A percentile compares a stretch with the other conserved stretches of the same genome.
Evolutionary conservation across 2,329 filamentous ascomycete species (phyloP).

Genomic region (Fusarium torreyae): DNA sequence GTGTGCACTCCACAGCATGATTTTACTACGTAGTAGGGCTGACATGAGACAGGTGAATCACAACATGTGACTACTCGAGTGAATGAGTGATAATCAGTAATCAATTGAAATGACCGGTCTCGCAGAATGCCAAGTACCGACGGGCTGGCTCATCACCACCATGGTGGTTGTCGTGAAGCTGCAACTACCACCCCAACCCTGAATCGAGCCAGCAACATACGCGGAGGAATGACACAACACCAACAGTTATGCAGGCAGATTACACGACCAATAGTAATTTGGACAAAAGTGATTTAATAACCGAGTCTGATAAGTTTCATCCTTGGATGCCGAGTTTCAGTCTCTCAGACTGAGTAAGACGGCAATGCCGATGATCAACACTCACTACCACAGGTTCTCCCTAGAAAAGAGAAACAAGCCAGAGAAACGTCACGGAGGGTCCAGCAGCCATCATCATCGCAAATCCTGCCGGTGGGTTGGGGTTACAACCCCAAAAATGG

Average conservation of each 20-base stretch:
- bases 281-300: slow-evolving; percentile 8
- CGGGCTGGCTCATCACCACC: not conserved
- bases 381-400: not conserved
- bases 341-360: slow-evolving; percentile 23
- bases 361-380: slow-evolving; percentile 25
- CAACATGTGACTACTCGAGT: slow-evolving; percentile 17
- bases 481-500: slow-evolving; percentile 37
- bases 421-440: not conserved
- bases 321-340: slow-evolving; percentile 13
- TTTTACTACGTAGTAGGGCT: slow-evolving; percentile 24
- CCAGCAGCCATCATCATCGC: not conserved
- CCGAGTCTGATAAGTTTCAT: slow-evolving; percentile 13
- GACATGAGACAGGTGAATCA: slow-evolving; percentile 27
- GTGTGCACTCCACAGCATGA: slow-evolving; percentile 19
- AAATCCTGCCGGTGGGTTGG: slow-evolving; percentile 44
- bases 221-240: slow-evolving; percentile 5
- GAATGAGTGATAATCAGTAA: not conserved
- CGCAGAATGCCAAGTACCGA: slow-evolving; percentile 5
- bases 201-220: not conserved
- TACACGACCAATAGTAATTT: not conserved
- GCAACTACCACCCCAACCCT: slow-evolving; percentile 2
- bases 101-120: not conserved
- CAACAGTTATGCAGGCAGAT: not conserved
- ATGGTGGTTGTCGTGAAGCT: not conserved
- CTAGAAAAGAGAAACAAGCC: not conserved